Evolutionary conservation across 2,329 filamentous ascomycete species (phyloP).

Genomic region (Aspergillus sp.): DNA sequence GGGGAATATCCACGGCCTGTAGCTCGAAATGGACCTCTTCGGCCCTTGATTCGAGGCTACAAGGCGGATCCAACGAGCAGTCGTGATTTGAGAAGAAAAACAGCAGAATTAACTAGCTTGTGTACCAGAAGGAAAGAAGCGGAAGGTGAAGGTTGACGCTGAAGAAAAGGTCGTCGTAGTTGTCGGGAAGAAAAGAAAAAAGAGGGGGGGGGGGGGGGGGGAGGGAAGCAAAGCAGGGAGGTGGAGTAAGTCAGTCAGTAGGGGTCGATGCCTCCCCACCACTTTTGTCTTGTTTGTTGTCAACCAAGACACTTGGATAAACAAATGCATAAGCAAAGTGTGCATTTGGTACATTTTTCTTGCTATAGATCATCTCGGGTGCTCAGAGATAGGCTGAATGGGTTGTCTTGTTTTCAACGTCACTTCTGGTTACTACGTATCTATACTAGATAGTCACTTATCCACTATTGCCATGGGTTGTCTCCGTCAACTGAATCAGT

Average conservation of each 20-base stretch:
- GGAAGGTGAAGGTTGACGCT: neutral
- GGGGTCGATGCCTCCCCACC: neutral
- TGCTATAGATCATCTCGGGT: neutral
- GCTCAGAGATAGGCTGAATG: too few species aligned
- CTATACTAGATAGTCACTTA: neutral
- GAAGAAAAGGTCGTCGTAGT: neutral
- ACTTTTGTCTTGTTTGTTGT: neutral
- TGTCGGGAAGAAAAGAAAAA: neutral
- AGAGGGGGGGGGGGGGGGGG: neutral
- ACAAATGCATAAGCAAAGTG: too few species aligned
- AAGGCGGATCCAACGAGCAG: slow-evolving; percentile 14
- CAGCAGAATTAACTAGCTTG: neutral
- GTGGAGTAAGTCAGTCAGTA: neutral
- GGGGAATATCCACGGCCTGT: slow-evolving; percentile 18
- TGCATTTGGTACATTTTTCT: too few species aligned
- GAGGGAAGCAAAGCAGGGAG: neutral
- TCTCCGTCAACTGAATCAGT: neutral
- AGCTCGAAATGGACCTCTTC: slow-evolving; percentile 26
- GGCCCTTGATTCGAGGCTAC: slow-evolving; percentile 28
- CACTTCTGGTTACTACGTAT: neutral
- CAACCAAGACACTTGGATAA: neutral
- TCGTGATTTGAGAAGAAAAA: slow-evolving; percentile 6
- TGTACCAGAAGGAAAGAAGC: neutral
- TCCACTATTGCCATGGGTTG: neutral
- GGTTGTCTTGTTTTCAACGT: too few species aligned